These are phyloP conservation scores for Leccinum fuscescens DNA, from an alignment of 1,284 basidiomycete genomes.

Conservation along the genomic window DNA sequence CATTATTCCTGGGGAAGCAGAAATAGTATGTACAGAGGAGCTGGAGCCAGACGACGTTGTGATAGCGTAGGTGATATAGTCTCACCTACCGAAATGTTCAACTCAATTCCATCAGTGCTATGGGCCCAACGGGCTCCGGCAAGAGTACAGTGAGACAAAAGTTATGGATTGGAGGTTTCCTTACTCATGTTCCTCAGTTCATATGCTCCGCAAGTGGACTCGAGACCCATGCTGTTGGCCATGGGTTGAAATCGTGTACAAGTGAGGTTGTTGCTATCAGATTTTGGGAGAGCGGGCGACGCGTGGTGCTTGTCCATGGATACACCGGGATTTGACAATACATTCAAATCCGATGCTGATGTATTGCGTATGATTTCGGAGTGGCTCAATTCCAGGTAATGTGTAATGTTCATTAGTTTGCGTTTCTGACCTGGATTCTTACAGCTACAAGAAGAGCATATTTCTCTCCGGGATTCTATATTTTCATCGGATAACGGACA, in stretches of 20 bases:
- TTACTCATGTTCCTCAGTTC: slow-evolving; percentile 17
- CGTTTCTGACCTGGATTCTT: not conserved
- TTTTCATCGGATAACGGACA: slow-evolving; percentile 47
- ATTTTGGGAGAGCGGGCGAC: slow-evolving; percentile 1
- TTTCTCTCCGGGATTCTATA: slow-evolving; percentile 45
- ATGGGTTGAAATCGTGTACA: slow-evolving; percentile 17
- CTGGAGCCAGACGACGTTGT: slow-evolving; percentile 6
- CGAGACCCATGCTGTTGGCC: slow-evolving; percentile 7
- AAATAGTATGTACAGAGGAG: not conserved
- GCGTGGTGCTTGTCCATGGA: slow-evolving; percentile 13
- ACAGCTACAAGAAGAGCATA: slow-evolving; percentile 33
- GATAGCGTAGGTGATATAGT: slow-evolving; percentile 9
- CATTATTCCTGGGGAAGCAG: too few species aligned
- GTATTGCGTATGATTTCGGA: slow-evolving; percentile 22
- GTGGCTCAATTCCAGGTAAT: slow-evolving; percentile 21
- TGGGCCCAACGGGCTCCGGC: slow-evolving; percentile 12
- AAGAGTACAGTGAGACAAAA: slow-evolving; percentile 10
- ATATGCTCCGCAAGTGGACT: slow-evolving; percentile 19
- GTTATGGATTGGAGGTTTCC: not conserved
- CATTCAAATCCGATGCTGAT: slow-evolving; percentile 16
- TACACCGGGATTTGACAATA: slow-evolving; percentile 15
- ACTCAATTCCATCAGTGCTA: slow-evolving; percentile 10
- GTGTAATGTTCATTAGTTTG: not conserved
- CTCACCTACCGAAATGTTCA: not conserved
- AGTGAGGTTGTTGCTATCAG: slow-evolving; percentile 9